Evolutionary conservation across 202 grass and related monocot species (phyloP).

Genomic region (Carex sylvatica): DNA sequence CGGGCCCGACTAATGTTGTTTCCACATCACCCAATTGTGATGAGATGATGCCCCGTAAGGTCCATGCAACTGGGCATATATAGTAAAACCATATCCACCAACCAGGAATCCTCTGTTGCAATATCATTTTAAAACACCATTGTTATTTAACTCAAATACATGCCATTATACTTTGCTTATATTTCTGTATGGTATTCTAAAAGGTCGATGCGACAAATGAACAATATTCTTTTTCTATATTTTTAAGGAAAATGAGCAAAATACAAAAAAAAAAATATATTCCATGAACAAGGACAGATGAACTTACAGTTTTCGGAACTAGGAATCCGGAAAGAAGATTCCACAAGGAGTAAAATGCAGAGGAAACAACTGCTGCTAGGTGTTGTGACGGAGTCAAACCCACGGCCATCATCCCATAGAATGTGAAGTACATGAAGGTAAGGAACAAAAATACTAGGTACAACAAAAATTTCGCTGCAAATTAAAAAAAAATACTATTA

Average conservation of each 20-base stretch:
- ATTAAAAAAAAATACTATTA: not conserved
- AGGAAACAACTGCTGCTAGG: slow-evolving; percentile 59
- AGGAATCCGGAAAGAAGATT: slow-evolving; percentile 79
- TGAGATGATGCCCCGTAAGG: slow-evolving; percentile 55
- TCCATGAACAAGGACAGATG: not conserved
- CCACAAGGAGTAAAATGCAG: slow-evolving; percentile 70
- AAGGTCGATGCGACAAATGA: not conserved
- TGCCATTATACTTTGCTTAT: not conserved
- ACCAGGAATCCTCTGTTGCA: slow-evolving; percentile 47
- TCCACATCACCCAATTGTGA: slow-evolving; percentile 66
- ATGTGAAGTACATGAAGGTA: slow-evolving; percentile 81
- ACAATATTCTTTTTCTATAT: not conserved
- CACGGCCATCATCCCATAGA: slow-evolving; percentile 76
- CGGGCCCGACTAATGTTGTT: slow-evolving; percentile 49
- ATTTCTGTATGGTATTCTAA: not conserved
- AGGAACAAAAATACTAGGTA: slow-evolving; percentile 72
- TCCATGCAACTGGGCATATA: slow-evolving; percentile 82
- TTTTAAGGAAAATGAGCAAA: not conserved
- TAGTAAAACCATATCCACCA: slow-evolving; percentile 92
- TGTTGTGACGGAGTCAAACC: slow-evolving; percentile 67
- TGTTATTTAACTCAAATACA: not conserved
- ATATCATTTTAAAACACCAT: not conserved
- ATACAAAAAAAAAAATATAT: not conserved
- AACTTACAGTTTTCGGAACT: slow-evolving; percentile 59
- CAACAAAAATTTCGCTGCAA: slow-evolving; percentile 60